Percentiles rank a stretch among this genome's conserved stretches.
phyloP scores from a whole-genome alignment of 768 basidiomycete species.

The Inosperma sp. region DNA sequence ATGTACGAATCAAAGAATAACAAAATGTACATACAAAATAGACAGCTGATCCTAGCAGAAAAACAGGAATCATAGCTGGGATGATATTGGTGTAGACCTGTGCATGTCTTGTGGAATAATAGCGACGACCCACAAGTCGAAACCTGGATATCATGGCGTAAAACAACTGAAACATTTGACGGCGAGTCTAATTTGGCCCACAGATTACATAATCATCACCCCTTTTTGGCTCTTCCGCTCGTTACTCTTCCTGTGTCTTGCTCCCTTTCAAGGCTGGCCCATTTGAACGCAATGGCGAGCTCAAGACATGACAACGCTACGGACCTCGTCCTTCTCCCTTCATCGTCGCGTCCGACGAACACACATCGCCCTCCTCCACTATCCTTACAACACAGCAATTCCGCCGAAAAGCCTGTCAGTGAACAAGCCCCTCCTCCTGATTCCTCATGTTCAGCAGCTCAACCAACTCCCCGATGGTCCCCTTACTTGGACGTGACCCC shows the following conservation, averaged over 20 bases:
- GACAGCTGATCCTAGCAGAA: constrained; percentile 72
- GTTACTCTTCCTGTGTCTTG: constrained; percentile 19
- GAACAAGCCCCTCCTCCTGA: constrained; percentile 19
- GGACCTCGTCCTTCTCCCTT: constrained; percentile 29
- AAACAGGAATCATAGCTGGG: constrained; percentile 76
- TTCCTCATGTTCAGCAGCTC: constrained; percentile 22
- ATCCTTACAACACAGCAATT: not conserved
- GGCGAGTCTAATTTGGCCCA: too few relatives aligned
- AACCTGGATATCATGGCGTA: too few relatives aligned
- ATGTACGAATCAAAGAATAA: not conserved
- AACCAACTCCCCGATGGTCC: constrained; percentile 20
- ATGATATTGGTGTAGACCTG: constrained; percentile 64
- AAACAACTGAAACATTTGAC: too few relatives aligned
- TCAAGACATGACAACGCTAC: constrained; percentile 15
- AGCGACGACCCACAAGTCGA: too few relatives aligned
- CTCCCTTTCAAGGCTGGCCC: constrained; percentile 30
- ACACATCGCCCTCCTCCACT: constrained; percentile 15
- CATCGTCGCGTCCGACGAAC: constrained; percentile 16
- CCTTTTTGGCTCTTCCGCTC: constrained; percentile 11
- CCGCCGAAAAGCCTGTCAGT: not conserved
- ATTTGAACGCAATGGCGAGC: constrained; percentile 28
- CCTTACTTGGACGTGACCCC: constrained; percentile 17
- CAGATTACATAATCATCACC: constrained; percentile 2
- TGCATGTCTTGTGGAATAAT: constrained; percentile 46
- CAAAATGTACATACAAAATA: constrained; percentile 52